A percentile compares a stretch with the other conserved stretches of the same genome.
Evolutionary conservation across 768 basidiomycete genomes (phyloP).

Genomic region (Filobasidium floriforme): DNA sequence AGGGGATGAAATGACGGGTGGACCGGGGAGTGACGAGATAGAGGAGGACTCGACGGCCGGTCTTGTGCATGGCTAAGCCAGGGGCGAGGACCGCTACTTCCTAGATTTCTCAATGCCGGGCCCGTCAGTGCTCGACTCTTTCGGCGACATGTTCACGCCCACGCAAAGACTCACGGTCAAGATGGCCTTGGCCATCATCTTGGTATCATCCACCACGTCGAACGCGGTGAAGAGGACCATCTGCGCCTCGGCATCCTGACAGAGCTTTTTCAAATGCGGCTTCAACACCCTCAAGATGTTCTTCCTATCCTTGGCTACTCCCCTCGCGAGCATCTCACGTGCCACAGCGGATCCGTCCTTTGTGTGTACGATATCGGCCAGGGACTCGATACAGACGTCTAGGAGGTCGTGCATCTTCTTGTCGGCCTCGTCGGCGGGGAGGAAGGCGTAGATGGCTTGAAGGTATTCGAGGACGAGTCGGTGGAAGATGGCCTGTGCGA

Average conservation of each 20-base stretch:
- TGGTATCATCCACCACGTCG: constrained; percentile 88
- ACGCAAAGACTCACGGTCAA: constrained; percentile 47
- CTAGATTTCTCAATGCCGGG: constrained; percentile 8
- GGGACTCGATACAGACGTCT: constrained; percentile 74
- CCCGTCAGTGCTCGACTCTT: neutral
- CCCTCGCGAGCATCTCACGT: constrained; percentile 73
- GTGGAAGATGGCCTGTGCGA: constrained; percentile 81
- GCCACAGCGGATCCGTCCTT: constrained; percentile 81
- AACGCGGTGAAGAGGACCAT: constrained; percentile 80
- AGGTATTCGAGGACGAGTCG: constrained; percentile 81
- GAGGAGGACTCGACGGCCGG: constrained; percentile 69
- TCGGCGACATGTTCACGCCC: neutral
- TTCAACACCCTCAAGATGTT: constrained; percentile 81
- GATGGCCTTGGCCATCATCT: constrained; percentile 72
- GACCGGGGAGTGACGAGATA: constrained; percentile 76
- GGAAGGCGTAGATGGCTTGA: constrained; percentile 52
- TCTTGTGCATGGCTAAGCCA: constrained; percentile 53
- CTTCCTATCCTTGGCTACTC: constrained; percentile 89
- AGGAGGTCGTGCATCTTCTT: constrained; percentile 71
- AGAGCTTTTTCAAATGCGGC: constrained; percentile 82
- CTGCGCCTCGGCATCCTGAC: constrained; percentile 80
- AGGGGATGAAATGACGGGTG: constrained; percentile 79
- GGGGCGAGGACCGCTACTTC: constrained; percentile 59
- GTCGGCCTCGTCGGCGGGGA: constrained; percentile 55
- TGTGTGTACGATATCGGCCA: constrained; percentile 91